Evolutionary conservation across 2,329 filamentous ascomycete species (phyloP).

Genomic region (Colletotrichum neosansevieriae): DNA sequence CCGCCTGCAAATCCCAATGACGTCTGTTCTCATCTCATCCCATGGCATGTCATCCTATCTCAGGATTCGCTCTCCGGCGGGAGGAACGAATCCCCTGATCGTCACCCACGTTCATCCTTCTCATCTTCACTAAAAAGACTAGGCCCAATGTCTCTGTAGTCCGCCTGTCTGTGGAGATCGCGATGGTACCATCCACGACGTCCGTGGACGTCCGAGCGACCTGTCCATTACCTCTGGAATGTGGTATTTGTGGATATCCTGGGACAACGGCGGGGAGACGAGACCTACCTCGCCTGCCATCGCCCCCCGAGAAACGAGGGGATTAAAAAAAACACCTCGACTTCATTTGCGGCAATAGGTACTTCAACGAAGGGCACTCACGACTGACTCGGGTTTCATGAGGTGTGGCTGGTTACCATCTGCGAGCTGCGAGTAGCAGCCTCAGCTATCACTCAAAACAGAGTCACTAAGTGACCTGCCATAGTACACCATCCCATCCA

Average conservation of each 20-base stretch:
- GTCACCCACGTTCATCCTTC: background rate
- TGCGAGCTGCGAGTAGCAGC: slow-evolving; percentile 1
- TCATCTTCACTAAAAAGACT: background rate
- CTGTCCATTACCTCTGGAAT: slow-evolving; percentile 14
- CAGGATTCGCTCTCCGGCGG: background rate
- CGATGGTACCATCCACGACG: slow-evolving; percentile 4
- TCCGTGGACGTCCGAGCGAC: slow-evolving; percentile 36
- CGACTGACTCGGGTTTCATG: background rate
- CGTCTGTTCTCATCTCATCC: too few relatives aligned
- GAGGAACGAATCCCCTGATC: background rate
- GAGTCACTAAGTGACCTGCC: too few relatives aligned
- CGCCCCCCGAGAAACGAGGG: background rate
- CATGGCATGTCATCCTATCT: too few relatives aligned
- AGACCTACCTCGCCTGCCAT: background rate
- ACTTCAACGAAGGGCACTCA: background rate
- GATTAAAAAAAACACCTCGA: background rate
- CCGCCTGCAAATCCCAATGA: too few relatives aligned
- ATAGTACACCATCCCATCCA: background rate
- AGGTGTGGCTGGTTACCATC: background rate
- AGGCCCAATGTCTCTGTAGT: background rate
- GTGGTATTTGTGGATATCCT: slow-evolving; percentile 21
- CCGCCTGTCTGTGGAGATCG: slow-evolving; percentile 2
- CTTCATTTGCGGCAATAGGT: slow-evolving; percentile 13
- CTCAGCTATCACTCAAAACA: too few relatives aligned
- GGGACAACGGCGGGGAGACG: slow-evolving; percentile 26